A percentile compares a stretch with the other conserved stretches of the same genome.
phyloP scores from a whole-genome alignment of 2,329 filamentous ascomycete species.

The Fusarium foetens region DNA sequence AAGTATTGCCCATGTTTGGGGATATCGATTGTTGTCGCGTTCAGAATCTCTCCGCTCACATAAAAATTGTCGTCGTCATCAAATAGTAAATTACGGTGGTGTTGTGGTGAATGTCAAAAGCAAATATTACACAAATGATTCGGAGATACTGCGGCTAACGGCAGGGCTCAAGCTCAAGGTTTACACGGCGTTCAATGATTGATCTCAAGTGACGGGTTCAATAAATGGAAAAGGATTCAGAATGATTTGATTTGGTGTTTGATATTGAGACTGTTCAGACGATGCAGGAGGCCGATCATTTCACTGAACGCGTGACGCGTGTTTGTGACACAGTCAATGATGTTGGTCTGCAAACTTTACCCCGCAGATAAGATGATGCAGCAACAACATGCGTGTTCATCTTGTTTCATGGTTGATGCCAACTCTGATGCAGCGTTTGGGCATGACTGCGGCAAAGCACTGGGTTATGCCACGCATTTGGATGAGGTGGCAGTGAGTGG shows the following conservation, averaged over 20 bases:
- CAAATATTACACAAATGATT: background rate
- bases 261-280: background rate
- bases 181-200: background rate
- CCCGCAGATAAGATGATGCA: background rate
- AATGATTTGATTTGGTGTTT: background rate
- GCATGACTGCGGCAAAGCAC: background rate
- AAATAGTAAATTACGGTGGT: background rate
- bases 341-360: background rate
- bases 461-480: constrained; percentile 3
- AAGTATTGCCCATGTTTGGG: background rate
- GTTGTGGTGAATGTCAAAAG: background rate
- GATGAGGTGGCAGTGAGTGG: constrained; percentile 23
- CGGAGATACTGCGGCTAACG: background rate
- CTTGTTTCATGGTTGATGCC: background rate
- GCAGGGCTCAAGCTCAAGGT: background rate
- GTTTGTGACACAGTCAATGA: background rate
- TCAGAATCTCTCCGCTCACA: too few relatives aligned
- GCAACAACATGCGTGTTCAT: background rate
- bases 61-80: background rate
- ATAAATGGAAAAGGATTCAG: background rate
- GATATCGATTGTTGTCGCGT: background rate
- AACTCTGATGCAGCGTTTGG: background rate
- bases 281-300: background rate
- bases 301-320: background rate
- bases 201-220: background rate